Percentiles rank a stretch among this genome's conserved stretches.
Evolutionary conservation across 805 yeast species (phyloP).

Genomic region (Metschnikowia koreensis): DNA sequence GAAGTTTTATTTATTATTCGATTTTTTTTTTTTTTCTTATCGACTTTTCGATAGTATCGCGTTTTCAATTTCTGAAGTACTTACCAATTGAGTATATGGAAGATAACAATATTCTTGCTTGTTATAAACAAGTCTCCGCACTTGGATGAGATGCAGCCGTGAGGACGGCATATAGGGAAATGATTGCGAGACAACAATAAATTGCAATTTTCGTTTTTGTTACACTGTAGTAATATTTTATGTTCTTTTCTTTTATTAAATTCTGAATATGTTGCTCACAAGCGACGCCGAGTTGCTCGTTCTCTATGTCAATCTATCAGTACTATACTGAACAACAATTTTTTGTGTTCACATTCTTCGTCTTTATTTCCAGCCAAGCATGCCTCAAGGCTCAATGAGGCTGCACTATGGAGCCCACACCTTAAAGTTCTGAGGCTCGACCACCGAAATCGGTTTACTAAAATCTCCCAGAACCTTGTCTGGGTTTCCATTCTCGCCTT

Average conservation of each 20-base stretch:
- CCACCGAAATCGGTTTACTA: slow-evolving; percentile 35
- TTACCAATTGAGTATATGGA: too few relatives aligned
- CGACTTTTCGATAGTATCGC: neutral
- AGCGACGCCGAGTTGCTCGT: neutral
- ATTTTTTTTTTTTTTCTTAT: neutral
- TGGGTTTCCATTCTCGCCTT: slow-evolving; percentile 4
- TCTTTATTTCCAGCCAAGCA: neutral
- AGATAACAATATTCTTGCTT: too few relatives aligned
- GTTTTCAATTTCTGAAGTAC: neutral
- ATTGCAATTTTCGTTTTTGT: neutral
- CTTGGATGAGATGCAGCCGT: neutral
- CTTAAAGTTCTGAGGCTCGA: slow-evolving; percentile 42
- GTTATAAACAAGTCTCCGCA: neutral
- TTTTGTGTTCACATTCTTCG: neutral
- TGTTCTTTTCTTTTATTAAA: neutral
- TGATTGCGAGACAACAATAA: neutral
- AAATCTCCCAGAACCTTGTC: slow-evolving; percentile 4
- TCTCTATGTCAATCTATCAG: neutral
- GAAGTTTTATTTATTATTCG: neutral
- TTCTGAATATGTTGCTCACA: neutral
- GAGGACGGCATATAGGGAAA: neutral
- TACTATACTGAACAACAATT: neutral
- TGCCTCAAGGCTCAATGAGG: neutral
- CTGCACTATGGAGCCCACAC: slow-evolving; percentile 41
- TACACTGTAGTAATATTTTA: neutral